Evolutionary conservation across 345 rosid species (phyloP), one percentile per base, ranked within the genome.

Genomic region (Chamaenerion angustifolium): DNA sequence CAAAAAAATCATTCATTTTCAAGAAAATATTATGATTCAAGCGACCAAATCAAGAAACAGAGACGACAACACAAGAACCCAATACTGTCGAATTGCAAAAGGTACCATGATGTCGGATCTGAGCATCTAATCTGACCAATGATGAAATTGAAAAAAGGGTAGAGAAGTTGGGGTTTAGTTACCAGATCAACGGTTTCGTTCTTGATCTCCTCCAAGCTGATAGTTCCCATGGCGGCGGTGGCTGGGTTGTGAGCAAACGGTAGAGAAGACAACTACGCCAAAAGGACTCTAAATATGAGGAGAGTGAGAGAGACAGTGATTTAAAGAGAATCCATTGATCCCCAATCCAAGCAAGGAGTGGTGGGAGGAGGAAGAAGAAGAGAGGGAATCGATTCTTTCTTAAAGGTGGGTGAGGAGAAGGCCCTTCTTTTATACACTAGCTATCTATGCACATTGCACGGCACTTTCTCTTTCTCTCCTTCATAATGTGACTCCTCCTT

Each of bases 171-270:
- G 4, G 25, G 4, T 21, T 21, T n/a, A 8, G 3, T 25, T 54
- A 61, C 64, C 64, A 61, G 58, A 13, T 61, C 64, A 46, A 61
- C 64, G 4, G 59, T 43, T 47, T 61, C 64, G 25, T 61, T 61
- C 52, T 42, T 61, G 47, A 61, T 54, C 46, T 42, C 59, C 54
- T 61, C 64, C 45, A 61, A 46, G 48, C 64, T 54, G 10, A 61
- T 40, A 12, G 43, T 19, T 14, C 54, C 54, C 54, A 50, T 40
- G 12, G 40, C 16, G n/a, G 42, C 43, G 1, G 25, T 0, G 25
- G 25, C 4, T 21, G 25, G 25, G 25, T 21, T 21, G 25, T 21
- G 25, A 35, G n/a, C 35, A 50, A 12, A 19, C 4, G 42, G 1
- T 11, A 16, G 14, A 25, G 40, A 40, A 15, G n/a, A 15, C 9